Evolutionary conservation across 306 rosid species (phyloP).

Genomic region (Fagus sylvatica): DNA sequence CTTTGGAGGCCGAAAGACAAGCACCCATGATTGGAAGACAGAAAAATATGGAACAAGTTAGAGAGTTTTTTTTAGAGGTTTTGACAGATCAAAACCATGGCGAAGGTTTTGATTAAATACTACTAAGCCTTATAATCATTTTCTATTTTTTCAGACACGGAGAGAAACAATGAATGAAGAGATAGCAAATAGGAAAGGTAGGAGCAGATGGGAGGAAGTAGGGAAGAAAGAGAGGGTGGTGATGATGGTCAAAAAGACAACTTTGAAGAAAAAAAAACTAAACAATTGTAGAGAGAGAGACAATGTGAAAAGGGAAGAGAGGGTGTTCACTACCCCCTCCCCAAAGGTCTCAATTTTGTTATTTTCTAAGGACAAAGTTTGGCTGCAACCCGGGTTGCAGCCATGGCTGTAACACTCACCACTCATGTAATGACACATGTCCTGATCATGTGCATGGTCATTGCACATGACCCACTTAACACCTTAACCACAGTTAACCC

Average conservation of each 20-base stretch:
- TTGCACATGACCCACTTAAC: too few relatives aligned
- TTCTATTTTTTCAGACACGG: not conserved
- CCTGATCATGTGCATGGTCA: too few relatives aligned
- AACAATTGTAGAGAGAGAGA: not conserved
- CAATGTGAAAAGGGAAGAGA: not conserved
- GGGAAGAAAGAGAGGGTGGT: slow-evolving; percentile 73
- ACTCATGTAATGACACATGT: too few relatives aligned
- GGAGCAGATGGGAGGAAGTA: slow-evolving; percentile 75
- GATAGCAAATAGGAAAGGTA: slow-evolving; percentile 34
- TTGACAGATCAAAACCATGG: slow-evolving; percentile 34
- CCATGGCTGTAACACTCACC: too few relatives aligned
- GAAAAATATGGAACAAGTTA: not conserved
- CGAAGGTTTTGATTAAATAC: slow-evolving; percentile 10
- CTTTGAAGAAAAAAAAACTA: slow-evolving; percentile 16
- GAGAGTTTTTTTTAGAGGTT: slow-evolving; percentile 18
- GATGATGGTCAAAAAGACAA: slow-evolving; percentile 65
- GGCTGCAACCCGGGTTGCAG: too few relatives aligned
- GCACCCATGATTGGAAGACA: slow-evolving; percentile 46
- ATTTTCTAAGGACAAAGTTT: too few relatives aligned
- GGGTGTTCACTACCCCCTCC: not conserved
- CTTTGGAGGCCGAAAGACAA: slow-evolving; percentile 58
- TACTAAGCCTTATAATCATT: not conserved
- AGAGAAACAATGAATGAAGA: not conserved
- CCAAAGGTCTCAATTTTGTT: too few relatives aligned
- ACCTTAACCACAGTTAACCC: too few relatives aligned